Conservation (phyloP, 2,329 filamentous ascomycete genomes). For the Thermoascus crustaceus region DNA sequence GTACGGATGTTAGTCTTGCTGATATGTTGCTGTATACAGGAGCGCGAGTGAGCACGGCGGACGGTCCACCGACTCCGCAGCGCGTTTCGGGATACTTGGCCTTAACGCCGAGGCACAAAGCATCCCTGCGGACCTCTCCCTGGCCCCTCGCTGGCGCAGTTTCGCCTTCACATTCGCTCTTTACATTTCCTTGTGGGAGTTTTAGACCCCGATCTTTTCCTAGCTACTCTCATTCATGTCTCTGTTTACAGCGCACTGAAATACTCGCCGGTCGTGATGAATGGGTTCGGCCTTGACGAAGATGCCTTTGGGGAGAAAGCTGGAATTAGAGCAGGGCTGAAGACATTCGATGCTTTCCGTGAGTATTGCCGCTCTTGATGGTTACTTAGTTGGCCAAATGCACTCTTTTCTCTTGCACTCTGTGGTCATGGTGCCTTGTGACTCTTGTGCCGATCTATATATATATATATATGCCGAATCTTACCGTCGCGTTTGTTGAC, state of each 20-base stretch:
- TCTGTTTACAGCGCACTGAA: constrained; percentile 11
- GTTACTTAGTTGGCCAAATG: background rate
- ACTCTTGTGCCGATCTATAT: background rate
- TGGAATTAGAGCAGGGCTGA: constrained; percentile 49
- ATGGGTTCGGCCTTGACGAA: constrained; percentile 72
- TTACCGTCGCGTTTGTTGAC: background rate
- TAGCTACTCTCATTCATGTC: constrained; percentile 19
- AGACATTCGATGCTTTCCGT: constrained; percentile 97
- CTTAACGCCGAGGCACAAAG: background rate
- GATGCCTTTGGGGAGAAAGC: constrained; percentile 69
- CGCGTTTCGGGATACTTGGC: constrained; percentile 9
- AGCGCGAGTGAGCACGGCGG: too few relatives aligned
- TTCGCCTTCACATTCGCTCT: background rate
- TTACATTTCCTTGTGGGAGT: constrained; percentile 3
- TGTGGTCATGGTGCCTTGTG: background rate
- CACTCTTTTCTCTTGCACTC: background rate
- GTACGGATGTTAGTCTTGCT: too few relatives aligned
- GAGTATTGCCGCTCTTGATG: constrained; percentile 34
- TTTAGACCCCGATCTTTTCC: constrained; percentile 4
- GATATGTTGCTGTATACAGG: too few relatives aligned
- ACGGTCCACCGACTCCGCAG: too few relatives aligned
- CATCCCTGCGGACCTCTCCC: background rate
- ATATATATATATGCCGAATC: background rate
- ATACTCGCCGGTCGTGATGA: constrained; percentile 48
- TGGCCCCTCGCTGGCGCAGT: background rate